Conservation (phyloP, 805 yeast species). For the Zygotorulaspora chibaensis region DNA sequence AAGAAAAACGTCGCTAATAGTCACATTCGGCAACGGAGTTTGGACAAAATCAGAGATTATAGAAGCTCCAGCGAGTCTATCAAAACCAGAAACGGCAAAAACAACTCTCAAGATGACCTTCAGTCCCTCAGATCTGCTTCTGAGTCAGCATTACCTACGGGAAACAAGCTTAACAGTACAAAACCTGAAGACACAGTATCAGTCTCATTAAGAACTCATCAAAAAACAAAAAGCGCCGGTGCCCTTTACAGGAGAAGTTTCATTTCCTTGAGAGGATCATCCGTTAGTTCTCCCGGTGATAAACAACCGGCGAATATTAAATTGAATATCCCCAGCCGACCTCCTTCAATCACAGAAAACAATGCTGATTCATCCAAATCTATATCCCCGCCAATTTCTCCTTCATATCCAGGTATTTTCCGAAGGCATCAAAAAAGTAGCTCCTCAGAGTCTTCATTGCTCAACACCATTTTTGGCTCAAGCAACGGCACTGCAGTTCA, state of each 20-base stretch:
- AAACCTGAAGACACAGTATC: constrained; percentile 5
- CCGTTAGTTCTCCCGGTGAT: constrained; percentile 10
- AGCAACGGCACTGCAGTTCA: constrained; percentile 15
- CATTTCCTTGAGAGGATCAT: constrained; percentile 30
- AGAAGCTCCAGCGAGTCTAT: constrained; percentile 30
- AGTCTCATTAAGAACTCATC: constrained; percentile 17
- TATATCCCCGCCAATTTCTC: constrained; percentile 28
- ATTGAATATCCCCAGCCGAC: constrained; percentile 28
- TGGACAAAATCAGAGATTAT: constrained; percentile 21
- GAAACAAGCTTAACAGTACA: constrained; percentile 5
- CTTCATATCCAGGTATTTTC: constrained; percentile 45
- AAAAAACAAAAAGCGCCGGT: constrained; percentile 31
- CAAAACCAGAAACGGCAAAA: constrained; percentile 14
- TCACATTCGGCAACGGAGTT: constrained; percentile 22
- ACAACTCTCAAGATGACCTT: constrained; percentile 13
- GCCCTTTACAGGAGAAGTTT: constrained; percentile 35
- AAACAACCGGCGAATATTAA: constrained; percentile 21
- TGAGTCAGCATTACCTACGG: constrained; percentile 22
- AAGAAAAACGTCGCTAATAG: constrained; percentile 31
- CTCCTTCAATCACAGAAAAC: constrained; percentile 22
- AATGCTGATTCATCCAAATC: constrained; percentile 15
- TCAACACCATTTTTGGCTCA: constrained; percentile 38
- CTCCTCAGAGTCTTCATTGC: constrained; percentile 51
- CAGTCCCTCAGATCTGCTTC: constrained; percentile 28
- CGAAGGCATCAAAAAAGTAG: constrained; percentile 61